Evolutionary conservation across 257 asterid genomes (phyloP), one percentile per base, ranked within the genome.

Genomic region (Solanum neorickii): DNA sequence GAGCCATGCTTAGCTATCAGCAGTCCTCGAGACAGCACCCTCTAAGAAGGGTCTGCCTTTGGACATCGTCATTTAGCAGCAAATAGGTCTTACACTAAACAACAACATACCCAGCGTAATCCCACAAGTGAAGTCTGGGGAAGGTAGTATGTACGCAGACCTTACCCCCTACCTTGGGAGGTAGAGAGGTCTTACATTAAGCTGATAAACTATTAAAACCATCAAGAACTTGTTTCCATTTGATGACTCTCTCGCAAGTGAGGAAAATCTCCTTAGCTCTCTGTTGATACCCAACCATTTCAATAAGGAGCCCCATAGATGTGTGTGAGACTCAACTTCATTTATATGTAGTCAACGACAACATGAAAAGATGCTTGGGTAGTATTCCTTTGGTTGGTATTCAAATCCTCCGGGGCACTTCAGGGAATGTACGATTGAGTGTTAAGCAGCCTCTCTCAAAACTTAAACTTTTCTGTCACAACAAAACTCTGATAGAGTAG

Each of bases 71-170:
- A 69, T 69, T 69, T 69, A 69, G 23, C 75, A 69, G 41, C 41
- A 69, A 16, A 69, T 69, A 68, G 75, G 41, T 31, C 41, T 68
- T 27, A 69, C 1, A 29, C 29, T 69, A 29, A 69, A 65, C 29
- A 65, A 9, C 2, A n/a, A 11, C 9, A n/a, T 65, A 65, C 14
- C 3, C 70, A 11, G 1, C 7, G 16, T 65, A 65, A n/a, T 65
- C 14, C 1, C 4, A 65, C 9, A n/a, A 1, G 1, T n/a, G 0
- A 0, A 65, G 1, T 65, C 3, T 11, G 33, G 0, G 0, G 0
- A 49, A 25, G 33, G 9, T 2, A 62, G 33, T 10, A n/a, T n/a
- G 16, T 62, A 23, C 0, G 14, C 16, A 65, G 1, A 11, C 27
- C 2, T 62, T 35, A 35, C 37, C 59, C 59, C 0, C 21, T 49